Conservation (phyloP, 345 rosid species). For the Salix caprea region DNA sequence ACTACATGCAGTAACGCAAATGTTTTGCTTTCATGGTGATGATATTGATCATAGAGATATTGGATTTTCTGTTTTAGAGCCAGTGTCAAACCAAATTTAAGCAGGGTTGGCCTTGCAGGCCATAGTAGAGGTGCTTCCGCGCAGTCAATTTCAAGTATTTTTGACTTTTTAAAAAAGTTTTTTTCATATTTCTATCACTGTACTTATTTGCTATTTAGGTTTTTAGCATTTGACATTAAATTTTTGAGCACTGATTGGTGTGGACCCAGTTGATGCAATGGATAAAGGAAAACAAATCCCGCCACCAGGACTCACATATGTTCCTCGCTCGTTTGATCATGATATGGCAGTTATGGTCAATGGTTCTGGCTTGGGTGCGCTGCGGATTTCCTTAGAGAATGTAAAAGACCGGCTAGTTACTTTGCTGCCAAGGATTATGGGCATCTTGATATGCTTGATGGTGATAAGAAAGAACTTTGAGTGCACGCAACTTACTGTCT, state of each 20-base stretch:
- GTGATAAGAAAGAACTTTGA: conserved; percentile 60
- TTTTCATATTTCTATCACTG: no score
- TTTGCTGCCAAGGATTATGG: conserved; percentile 70
- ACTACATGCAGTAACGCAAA: not conserved
- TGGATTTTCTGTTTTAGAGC: not conserved
- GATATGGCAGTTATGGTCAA: conserved; percentile 56
- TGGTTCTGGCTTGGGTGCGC: conserved; percentile 74
- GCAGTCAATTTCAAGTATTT: no score
- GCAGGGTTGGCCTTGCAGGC: conserved; percentile 64
- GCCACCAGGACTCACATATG: conserved; percentile 64
- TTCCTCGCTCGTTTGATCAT: conserved; percentile 63
- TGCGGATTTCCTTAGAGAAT: conserved; percentile 55
- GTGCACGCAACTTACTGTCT: conserved; percentile 56
- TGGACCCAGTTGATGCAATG: conserved; percentile 86
- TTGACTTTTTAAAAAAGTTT: no score
- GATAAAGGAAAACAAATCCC: conserved; percentile 64
- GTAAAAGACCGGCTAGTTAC: conserved; percentile 64
- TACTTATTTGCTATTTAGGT: no score
- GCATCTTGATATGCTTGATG: conserved; percentile 77
- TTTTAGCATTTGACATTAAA: conserved; percentile 42
- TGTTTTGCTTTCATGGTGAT: no score
- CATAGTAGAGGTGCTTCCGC: conserved; percentile 92
- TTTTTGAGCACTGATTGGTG: conserved; percentile 62
- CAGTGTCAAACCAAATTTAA: conserved; percentile 45
- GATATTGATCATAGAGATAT: not conserved